These are phyloP conservation scores for Cytospora mali DNA, from an alignment of 2,329 filamentous ascomycete species.

Conservation along the genomic window DNA sequence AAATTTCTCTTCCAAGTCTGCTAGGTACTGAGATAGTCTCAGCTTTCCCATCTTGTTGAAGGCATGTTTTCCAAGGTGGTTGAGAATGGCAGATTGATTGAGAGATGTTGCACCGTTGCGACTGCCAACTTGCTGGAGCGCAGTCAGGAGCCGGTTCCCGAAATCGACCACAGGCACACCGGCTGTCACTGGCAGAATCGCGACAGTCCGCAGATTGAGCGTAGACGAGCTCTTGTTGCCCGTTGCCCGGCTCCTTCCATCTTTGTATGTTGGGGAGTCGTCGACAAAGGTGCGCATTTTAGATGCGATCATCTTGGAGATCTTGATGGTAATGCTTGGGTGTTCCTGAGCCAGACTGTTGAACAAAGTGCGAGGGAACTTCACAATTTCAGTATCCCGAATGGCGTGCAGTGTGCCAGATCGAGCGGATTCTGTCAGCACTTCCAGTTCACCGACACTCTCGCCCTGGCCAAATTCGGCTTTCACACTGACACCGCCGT, in stretches of 20 bases:
- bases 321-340: slow-evolving; percentile 97
- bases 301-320: slow-evolving; percentile 96
- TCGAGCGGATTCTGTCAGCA: slow-evolving; percentile 91
- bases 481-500: slow-evolving; percentile 80
- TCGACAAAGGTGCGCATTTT: slow-evolving; percentile 90
- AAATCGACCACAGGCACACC: slow-evolving; percentile 96
- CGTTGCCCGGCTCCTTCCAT: slow-evolving; percentile 59
- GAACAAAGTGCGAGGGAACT: slow-evolving; percentile 93
- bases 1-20: slow-evolving; percentile 96
- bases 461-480: slow-evolving; percentile 97
- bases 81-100: slow-evolving; percentile 91
- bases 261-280: slow-evolving; percentile 70
- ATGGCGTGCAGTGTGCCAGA: slow-evolving; percentile 93
- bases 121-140: slow-evolving; percentile 85
- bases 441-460: slow-evolving; percentile 94
- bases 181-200: slow-evolving; percentile 85
- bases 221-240: slow-evolving; percentile 77
- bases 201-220: slow-evolving; percentile 88
- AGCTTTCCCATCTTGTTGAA: slow-evolving; percentile 98
- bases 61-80: slow-evolving; percentile 91
- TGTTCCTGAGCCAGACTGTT: slow-evolving; percentile 98
- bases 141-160: slow-evolving; percentile 83
- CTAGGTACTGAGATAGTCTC: slow-evolving; percentile 92
- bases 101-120: slow-evolving; percentile 88
- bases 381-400: slow-evolving; percentile 92